phyloP scores from a whole-genome alignment of 805 yeast species.

The Wickerhamiella shivajii region DNA sequence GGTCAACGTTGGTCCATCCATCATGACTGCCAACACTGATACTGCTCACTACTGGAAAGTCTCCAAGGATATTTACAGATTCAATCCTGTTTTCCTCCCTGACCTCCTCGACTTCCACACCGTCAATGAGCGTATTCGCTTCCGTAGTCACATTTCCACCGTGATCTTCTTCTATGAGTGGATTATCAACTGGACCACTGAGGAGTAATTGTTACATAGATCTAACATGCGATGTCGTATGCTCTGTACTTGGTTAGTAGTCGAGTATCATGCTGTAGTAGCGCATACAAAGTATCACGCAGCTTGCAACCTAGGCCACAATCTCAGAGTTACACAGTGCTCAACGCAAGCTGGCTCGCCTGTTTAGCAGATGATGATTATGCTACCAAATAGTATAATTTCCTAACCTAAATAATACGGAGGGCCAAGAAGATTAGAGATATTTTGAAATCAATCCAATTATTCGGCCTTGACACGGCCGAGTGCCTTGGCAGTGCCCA shows the following conservation, averaged over 20 bases:
- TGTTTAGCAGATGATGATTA: no score
- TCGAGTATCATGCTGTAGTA: no score
- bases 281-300: no score
- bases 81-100: slow-evolving; percentile 28
- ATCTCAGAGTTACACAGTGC: background rate
- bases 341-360: no score
- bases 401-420: no score
- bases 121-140: slow-evolving; percentile 42
- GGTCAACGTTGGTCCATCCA: slow-evolving; percentile 7
- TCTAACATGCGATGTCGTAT: no score
- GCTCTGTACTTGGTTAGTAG: no score
- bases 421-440: no score
- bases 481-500: slow-evolving; percentile 90
- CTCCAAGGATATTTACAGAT: slow-evolving; percentile 44
- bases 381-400: no score
- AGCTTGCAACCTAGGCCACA: background rate
- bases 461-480: slow-evolving; percentile 58
- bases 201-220: background rate
- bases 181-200: slow-evolving; percentile 10
- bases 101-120: slow-evolving; percentile 31
- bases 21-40: slow-evolving; percentile 57
- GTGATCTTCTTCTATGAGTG: slow-evolving; percentile 23
- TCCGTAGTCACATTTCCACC: slow-evolving; percentile 39
- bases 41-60: slow-evolving; percentile 49
- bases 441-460: background rate